Base-by-base conservation (phyloP, 2,329 filamentous ascomycete genomes). In the Elsinoe ampelina region DNA sequence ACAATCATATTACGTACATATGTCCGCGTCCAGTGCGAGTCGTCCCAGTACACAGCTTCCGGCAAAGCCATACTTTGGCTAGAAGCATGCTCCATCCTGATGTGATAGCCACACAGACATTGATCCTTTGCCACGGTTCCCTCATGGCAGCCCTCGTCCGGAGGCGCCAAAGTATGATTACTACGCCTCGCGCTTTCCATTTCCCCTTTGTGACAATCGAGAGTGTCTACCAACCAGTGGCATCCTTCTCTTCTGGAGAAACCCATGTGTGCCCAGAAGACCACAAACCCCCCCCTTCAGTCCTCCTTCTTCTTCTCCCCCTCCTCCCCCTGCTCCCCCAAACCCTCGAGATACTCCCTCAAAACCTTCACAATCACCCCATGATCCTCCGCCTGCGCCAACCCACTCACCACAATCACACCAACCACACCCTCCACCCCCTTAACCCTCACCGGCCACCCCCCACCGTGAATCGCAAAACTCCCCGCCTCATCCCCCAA, bases 381-480 rank as follows among this genome's bases (percentile, higher is more conserved):
- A 70, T 93, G 88, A 69, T 91, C 87, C 72, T 90, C 80, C 63
- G 87, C 77, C 70, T 90, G 85, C 73, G 83, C 85, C 68, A 92
- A 69, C 3, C 87, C 88, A 65, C 83, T 86, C 1, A 92, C 85
- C 15, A 90, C 82, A 20, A 90, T 82, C 1, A 89, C 83, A 0
- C 81, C 87, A 7, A 90, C 83, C 2, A 89, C 72, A 0, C 87
- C 87, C 71, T 91, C 87, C 1, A 91, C 85, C 0, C 85, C 85
- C 55, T 73, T 73, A 5, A 92, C 87, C 6, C 82, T 77, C 32
- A 92, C 79, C 0, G 88, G 88, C 61, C 88, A 82, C 0, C 78
- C 88, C 19, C 88, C 88, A 0, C 88, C 88, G 69, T 91, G 86
- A 60, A 90, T 86, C 1, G 87, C 87, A 73, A 87, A 92, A 32